These are phyloP conservation scores for Candida ficus DNA, from an alignment of 805 yeast species.

Conservation along the genomic window DNA sequence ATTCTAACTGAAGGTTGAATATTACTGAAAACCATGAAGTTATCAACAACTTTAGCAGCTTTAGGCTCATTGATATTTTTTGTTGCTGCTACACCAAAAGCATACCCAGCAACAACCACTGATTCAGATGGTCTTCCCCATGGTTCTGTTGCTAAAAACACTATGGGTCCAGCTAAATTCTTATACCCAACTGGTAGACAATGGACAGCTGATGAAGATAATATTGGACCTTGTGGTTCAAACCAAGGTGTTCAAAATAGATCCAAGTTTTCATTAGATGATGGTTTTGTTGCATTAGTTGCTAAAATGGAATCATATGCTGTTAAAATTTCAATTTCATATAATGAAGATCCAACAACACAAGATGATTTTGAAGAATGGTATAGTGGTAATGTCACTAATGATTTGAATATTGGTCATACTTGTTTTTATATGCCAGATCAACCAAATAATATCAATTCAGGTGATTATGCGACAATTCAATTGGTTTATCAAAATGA, in stretches of 20 bases:
- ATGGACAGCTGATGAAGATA: conserved; percentile 41
- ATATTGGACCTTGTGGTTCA: conserved; percentile 42
- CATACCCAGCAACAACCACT: conserved; percentile 16
- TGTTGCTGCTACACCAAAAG: neutral
- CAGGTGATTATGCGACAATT: conserved; percentile 39
- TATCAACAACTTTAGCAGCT: neutral
- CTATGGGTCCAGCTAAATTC: conserved; percentile 26
- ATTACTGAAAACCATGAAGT: too few relatives aligned
- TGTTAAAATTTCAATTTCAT: conserved; percentile 35
- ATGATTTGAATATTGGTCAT: conserved; percentile 38
- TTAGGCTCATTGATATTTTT: too few relatives aligned
- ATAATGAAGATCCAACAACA: conserved; percentile 33
- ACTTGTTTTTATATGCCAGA: conserved; percentile 42
- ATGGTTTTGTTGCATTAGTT: conserved; percentile 42
- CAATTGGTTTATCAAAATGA: conserved; percentile 37
- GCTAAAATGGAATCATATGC: conserved; percentile 37
- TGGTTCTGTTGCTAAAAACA: conserved; percentile 21
- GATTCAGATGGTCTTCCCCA: conserved; percentile 18
- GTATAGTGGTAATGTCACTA: conserved; percentile 34
- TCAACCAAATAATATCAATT: conserved; percentile 29
- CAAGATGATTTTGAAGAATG: conserved; percentile 37
- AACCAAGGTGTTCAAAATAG: conserved; percentile 31
- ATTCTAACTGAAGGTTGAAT: too few relatives aligned
- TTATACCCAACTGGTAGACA: conserved; percentile 39
- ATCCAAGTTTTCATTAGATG: conserved; percentile 40